These are phyloP conservation scores for Collybia nuda DNA, from an alignment of 768 basidiomycete species.

Conservation along the genomic window DNA sequence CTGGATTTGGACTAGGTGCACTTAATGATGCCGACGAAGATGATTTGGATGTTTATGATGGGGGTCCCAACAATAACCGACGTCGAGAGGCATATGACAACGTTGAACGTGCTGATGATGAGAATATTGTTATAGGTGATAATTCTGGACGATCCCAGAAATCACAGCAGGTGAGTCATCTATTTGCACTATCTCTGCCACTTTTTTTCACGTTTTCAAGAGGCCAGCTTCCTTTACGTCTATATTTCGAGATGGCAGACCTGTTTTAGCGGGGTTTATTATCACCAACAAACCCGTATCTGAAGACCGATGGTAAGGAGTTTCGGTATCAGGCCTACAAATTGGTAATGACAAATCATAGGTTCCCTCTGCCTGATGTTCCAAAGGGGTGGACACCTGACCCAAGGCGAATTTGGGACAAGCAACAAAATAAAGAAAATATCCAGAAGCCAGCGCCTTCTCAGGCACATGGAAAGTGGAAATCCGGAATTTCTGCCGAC, in stretches of 20 bases:
- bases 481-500: constrained; percentile 61
- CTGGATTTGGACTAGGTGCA: constrained; percentile 87
- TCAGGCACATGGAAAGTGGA: constrained; percentile 50
- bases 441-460: constrained; percentile 19
- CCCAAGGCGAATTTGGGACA: constrained; percentile 73
- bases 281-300: constrained; percentile 65
- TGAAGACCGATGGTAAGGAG: constrained; percentile 66
- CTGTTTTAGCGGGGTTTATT: constrained; percentile 74
- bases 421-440: constrained; percentile 50
- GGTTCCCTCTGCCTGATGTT: constrained; percentile 83
- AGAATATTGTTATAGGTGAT: constrained; percentile 44
- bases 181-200: constrained; percentile 1
- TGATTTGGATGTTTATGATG: constrained; percentile 83
- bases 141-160: constrained; percentile 19
- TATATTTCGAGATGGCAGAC: constrained; percentile 73
- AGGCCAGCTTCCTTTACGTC: constrained; percentile 25
- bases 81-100: constrained; percentile 67
- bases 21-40: constrained; percentile 95
- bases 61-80: constrained; percentile 29
- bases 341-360: constrained; percentile 24
- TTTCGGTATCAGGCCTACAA: neutral
- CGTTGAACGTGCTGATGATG: constrained; percentile 63
- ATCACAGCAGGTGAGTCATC: constrained; percentile 26
- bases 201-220: constrained; percentile 29
- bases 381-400: constrained; percentile 86